These are phyloP conservation scores for Pseudomonodictys pantanalensis DNA, from an alignment of 495 filamentous ascomycete genomes.

Conservation along the genomic window DNA sequence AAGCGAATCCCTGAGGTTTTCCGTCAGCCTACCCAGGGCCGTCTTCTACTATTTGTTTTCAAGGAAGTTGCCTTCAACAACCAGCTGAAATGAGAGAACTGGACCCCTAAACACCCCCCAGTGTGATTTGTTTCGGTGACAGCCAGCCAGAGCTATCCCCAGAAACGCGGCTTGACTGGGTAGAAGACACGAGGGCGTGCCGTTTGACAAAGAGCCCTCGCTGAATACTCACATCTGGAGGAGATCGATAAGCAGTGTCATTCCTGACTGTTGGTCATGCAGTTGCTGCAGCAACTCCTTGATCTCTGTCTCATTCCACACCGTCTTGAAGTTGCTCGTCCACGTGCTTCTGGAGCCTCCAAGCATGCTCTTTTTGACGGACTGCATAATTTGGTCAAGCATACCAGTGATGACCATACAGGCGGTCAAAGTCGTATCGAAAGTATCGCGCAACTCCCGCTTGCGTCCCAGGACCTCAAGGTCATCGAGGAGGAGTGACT, in stretches of 20 bases:
- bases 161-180: too few relatives aligned
- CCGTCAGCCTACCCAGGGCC: not conserved
- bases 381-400: not conserved
- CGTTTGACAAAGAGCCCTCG: not conserved
- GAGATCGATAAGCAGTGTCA: not conserved
- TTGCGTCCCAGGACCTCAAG: not conserved
- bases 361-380: slow-evolving; percentile 1
- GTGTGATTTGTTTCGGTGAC: too few relatives aligned
- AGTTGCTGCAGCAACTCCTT: not conserved
- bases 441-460: not conserved
- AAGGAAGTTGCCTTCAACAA: too few relatives aligned
- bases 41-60: too few relatives aligned
- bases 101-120: too few relatives aligned
- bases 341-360: not conserved
- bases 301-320: slow-evolving; percentile 15
- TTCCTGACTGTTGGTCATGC: slow-evolving; percentile 1
- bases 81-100: too few relatives aligned
- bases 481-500: slow-evolving; percentile 1
- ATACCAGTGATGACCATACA: not conserved
- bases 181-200: too few relatives aligned
- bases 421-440: not conserved
- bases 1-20: not conserved
- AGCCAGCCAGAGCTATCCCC: too few relatives aligned
- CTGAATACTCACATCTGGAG: slow-evolving; percentile 4
- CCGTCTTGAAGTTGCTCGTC: slow-evolving; percentile 9